Evolutionary conservation across 2,329 filamentous ascomycete genomes (phyloP).

Genomic region (Neopestalotiopsis sp.): DNA sequence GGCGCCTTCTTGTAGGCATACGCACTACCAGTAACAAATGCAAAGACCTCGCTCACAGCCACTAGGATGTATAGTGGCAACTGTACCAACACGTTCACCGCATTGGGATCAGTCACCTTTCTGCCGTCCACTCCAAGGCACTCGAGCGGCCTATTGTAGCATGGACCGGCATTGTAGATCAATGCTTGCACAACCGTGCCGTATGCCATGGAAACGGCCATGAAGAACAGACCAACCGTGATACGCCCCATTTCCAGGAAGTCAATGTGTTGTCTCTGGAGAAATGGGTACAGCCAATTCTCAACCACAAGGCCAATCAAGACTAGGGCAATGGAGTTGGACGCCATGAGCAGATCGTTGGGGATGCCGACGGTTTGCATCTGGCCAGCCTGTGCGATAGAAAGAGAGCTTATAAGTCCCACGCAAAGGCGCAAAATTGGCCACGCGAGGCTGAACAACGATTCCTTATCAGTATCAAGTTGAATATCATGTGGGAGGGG

Average conservation of each 20-base stretch:
- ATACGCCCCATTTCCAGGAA: not conserved
- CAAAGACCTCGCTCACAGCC: not conserved
- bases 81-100: constrained; percentile 3
- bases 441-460: too few relatives aligned
- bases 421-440: too few relatives aligned
- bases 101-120: not conserved
- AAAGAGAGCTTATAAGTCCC: too few relatives aligned
- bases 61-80: not conserved
- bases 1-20: constrained; percentile 11
- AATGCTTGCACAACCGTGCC: not conserved
- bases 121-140: not conserved
- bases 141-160: not conserved
- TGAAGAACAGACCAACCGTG: not conserved
- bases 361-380: too few relatives aligned
- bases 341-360: too few relatives aligned
- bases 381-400: too few relatives aligned
- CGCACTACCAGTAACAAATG: not conserved
- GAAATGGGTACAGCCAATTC: not conserved
- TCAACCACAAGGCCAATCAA: too few relatives aligned
- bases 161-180: not conserved
- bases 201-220: not conserved
- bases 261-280: not conserved
- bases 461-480: too few relatives aligned
- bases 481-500: too few relatives aligned
- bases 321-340: too few relatives aligned